Evolutionary conservation across 768 basidiomycete genomes (phyloP), one percentile per base, ranked within the genome.

Genomic region (Serpula lacrymans): DNA sequence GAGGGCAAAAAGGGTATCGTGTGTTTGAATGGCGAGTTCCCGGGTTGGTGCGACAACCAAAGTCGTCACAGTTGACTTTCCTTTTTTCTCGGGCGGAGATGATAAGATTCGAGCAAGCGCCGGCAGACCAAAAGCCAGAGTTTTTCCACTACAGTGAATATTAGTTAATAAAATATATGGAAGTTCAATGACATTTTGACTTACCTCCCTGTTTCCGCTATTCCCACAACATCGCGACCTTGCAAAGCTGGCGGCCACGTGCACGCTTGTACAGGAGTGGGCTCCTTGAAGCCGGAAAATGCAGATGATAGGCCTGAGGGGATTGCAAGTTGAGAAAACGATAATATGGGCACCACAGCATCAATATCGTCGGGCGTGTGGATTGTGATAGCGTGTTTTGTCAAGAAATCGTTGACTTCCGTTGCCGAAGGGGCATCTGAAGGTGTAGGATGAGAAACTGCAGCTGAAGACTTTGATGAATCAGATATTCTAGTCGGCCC

Each of bases 241-340:
- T 75, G 69, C 18, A 98, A 68, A 5, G 88, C 81, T 24, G 88
- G 81, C 2, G 94, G 91, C 94, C 94, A 98, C 10, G 93, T 80
- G 51, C 90, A 95, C 5, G 91, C 84, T 58, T 99, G 96, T 39
- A 99, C 92, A 0, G 96, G 94, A 0, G 94, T 95, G 4, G 96
- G 95, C 48, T 85, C 80, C 48, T 81, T 78, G 68, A 93, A 99
- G 6, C 68, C 69, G 34, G 69, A 59, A 44, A 97, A 82, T 0
- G 80, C 83, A 1, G 65, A 54, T 29, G 71, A 74, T 24, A 98
- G 75, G 11, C 70, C 68, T 1, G 67, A 59, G 5, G 85, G 79
- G 35, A 97, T 74, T 21, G 69, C 70, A 1, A 98, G 75, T 39
- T 86, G 77, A 43, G 75, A 67, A 57, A 99, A 95, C 2, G 79